Evolutionary conservation across 169 alveolate genomes (phyloP), one percentile per base, ranked within the genome.

Genomic region (Cryptosporidium sp.): DNA sequence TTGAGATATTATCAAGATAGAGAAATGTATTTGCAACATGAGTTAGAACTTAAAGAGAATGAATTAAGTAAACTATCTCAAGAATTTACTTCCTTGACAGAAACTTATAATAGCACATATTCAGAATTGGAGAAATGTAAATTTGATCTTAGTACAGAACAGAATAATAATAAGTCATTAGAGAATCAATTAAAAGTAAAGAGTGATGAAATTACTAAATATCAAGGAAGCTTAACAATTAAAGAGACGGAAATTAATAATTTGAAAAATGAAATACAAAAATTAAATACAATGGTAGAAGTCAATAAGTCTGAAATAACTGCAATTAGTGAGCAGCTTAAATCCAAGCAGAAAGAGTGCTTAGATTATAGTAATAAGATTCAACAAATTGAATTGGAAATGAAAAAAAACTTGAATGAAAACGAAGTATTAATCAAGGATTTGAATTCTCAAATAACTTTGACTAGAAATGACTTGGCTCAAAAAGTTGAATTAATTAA

Each of bases 401-500:
- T 80, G 73, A 55, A 37, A 39, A 80, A 80, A 26, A 59, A 39
- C 12, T 48, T 80, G 18, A 48, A 61, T 45, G 89, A 80, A 29
- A 80, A 80, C 31, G 89, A 80, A 31, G 62, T 65, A 43, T 62
- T 62, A 80, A 80, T 80, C 0, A 62, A 59, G 31, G 89, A 65
- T 23, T 80, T 80, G 52, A 80, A 80, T 65, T 41, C 75, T 5
- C 80, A 80, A 26, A 65, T 80, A 7, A 26, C 55, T 23, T 16
- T 62, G 26, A 59, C 75, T 37, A 80, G 75, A 43, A 65, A 59
- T 62, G 89, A 80, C 35, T 80, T 80, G 52, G n/a, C 73, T 37
- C 61, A 80, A 37, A 80, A 80, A 23, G 89, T 62, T 37, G 89
- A 80, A 31, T 43, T 80, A 48, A 59, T 80, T 62, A 80, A 80